phyloP scores from a whole-genome alignment of 2,329 filamentous ascomycete genomes.

The Colletotrichum sp. region DNA sequence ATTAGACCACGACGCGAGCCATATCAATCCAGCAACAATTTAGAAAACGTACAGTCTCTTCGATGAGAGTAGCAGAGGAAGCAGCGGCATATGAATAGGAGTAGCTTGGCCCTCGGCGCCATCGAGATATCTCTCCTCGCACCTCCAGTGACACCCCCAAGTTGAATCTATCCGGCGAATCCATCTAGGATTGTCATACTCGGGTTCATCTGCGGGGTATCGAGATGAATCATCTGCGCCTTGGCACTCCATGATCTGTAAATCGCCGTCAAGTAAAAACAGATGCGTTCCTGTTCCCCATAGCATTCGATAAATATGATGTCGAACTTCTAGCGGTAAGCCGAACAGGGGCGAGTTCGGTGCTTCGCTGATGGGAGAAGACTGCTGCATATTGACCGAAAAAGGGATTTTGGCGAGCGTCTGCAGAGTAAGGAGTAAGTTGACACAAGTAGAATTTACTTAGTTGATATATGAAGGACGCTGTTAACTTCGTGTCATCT shows the following conservation, averaged over 20 bases:
- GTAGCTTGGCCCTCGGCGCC: not conserved
- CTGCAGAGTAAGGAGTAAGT: too few relatives aligned
- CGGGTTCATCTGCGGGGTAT: not conserved
- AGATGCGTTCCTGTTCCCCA: not conserved
- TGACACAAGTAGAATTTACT: too few relatives aligned
- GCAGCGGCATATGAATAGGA: rapidly evolving
- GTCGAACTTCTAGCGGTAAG: not conserved
- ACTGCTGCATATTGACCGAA: not conserved
- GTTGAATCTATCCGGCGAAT: not conserved
- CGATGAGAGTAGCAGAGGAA: not conserved
- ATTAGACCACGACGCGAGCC: not conserved
- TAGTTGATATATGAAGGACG: rapidly evolving
- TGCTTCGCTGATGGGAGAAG: not conserved
- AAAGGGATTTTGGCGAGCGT: too few relatives aligned
- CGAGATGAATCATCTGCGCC: not conserved
- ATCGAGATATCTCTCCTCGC: not conserved
- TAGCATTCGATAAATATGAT: not conserved
- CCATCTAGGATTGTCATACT: not conserved
- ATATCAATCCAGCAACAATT: not conserved
- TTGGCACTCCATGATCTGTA: not conserved
- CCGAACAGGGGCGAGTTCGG: not conserved
- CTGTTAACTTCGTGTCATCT: rapidly evolving
- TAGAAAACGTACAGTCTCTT: not conserved
- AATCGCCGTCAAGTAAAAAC: not conserved
- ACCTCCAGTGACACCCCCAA: not conserved